Base-by-base conservation (phyloP, 2,329 filamentous ascomycete species). In the Aspergillus intermedius region DNA sequence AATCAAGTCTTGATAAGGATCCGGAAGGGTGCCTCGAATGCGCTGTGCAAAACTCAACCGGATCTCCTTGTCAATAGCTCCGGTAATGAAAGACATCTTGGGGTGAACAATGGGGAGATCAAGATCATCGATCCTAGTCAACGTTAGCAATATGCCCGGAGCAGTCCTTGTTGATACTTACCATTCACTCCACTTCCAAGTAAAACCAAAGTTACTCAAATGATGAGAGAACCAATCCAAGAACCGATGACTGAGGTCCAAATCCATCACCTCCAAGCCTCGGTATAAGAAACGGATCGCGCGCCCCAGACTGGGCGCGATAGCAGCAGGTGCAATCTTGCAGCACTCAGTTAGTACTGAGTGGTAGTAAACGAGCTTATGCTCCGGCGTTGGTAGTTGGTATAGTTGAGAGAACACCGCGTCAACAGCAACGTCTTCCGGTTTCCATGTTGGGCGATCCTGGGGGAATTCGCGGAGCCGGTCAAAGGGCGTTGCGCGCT, bases 131-230 rank as follows among this genome's bases (percentile, higher is more conserved):
- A 87, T 79, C 80, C 80, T 83, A 40, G 15, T 17, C 42, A 28
- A 30, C 5, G 46, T 67, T 44, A 62, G 60, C 40, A 45, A 35
- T 15, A 44, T 9, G 22, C 35, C n/a, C 35, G 39, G 10, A 25
- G 19, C 4, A 30, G 22, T 32, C 15, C 3, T 15, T 17, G 32
- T 28, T 12, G 30, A 39, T 22, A 71, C 76, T 60, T 68, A 82
- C 93, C 93, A 98, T 72, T 98, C 93, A 13, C 87, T 85, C 93
- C 93, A 98, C 71, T 97, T 97, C 93, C 93, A 98, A 8, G 93
- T 93, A 67, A 97, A 98, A 46, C 95, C 93, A 65, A 98, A 98
- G 73, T 98, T 98, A 73, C 91, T 96, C 57, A 98, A 74, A 73
- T 98, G 93, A 67, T 98, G 93, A 15, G 91, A 82, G 64, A 98